phyloP scores from a whole-genome alignment of 2,329 filamentous ascomycete species.

The Venturia effusa region DNA sequence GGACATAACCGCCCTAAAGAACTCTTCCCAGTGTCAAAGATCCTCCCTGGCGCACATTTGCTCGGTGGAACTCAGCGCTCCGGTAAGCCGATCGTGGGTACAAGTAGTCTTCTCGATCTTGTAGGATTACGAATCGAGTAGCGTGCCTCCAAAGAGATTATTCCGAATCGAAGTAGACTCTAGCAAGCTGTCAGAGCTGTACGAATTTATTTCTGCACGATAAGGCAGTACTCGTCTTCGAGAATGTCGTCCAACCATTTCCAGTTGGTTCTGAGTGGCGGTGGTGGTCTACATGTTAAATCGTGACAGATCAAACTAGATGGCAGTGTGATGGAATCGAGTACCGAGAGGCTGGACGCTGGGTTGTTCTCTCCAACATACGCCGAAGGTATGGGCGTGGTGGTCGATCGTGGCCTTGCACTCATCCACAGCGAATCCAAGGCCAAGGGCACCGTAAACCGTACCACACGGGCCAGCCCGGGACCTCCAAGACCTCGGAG shows the following conservation, averaged over 20 bases:
- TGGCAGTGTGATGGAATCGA: conserved; percentile 27
- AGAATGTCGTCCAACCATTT: conserved; percentile 38
- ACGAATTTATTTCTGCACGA: background rate
- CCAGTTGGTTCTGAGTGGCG: conserved; percentile 25
- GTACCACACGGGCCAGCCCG: too few relatives aligned
- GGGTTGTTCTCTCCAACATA: background rate
- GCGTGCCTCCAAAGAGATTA: conserved; percentile 33
- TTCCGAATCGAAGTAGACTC: conserved; percentile 32
- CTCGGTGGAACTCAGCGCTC: conserved; percentile 33
- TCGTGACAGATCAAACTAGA: conserved; percentile 31
- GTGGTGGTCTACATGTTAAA: conserved; percentile 22
- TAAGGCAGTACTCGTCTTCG: conserved; percentile 20
- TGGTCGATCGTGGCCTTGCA: background rate
- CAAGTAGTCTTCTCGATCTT: conserved; percentile 34
- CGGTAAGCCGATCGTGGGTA: conserved; percentile 31
- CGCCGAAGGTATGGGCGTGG: too few relatives aligned
- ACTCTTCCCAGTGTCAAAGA: conserved; percentile 34
- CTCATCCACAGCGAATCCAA: too few relatives aligned
- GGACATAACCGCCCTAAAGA: conserved; percentile 30
- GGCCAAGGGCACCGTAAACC: too few relatives aligned
- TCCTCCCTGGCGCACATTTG: conserved; percentile 39
- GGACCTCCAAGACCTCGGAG: too few relatives aligned
- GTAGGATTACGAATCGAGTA: conserved; percentile 32
- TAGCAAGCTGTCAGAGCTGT: conserved; percentile 9
- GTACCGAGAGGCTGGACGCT: background rate